phyloP scores from a whole-genome alignment of 1,284 basidiomycete species.

The Phellopilus nigrolimitatus region DNA sequence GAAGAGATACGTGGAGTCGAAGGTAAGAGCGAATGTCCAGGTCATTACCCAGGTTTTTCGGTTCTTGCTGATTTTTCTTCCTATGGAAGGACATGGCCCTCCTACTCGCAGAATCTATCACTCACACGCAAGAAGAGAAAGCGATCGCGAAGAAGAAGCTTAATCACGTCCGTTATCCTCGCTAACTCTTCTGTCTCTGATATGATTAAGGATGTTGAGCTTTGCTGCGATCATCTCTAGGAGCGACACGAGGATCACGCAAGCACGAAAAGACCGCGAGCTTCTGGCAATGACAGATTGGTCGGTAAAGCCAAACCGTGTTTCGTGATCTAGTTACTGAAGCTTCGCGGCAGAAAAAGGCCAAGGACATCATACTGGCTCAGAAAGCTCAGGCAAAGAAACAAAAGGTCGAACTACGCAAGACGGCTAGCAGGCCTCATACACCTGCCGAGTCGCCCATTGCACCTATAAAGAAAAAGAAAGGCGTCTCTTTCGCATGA shows the following conservation, averaged over 20 bases:
- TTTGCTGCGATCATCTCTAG: conserved; percentile 6
- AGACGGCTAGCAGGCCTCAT: background rate
- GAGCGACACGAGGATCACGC: conserved; percentile 6
- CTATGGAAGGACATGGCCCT: conserved; percentile 13
- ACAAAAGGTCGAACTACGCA: conserved; percentile 3
- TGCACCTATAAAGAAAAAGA: background rate
- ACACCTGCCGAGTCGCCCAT: background rate
- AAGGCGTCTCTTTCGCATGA: conserved; percentile 18
- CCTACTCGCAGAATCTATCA: conserved; percentile 15
- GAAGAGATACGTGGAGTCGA: conserved; percentile 15
- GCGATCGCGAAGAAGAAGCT: conserved; percentile 2
- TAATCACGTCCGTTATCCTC: conserved; percentile 5
- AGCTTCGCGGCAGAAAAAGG: conserved; percentile 8
- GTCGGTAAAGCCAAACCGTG: background rate
- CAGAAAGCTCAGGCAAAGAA: conserved; percentile 11
- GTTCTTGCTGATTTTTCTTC: background rate
- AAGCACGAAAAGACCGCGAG: conserved; percentile 1
- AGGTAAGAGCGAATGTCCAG: background rate
- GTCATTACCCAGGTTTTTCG: background rate
- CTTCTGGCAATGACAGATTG: conserved; percentile 7
- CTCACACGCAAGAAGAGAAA: conserved; percentile 13
- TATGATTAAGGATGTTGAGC: background rate
- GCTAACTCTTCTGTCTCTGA: background rate
- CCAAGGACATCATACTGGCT: conserved; percentile 17
- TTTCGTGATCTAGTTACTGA: background rate